phyloP scores from a whole-genome alignment of 345 rosid genomes.

The Noccaea caerulescens region DNA sequence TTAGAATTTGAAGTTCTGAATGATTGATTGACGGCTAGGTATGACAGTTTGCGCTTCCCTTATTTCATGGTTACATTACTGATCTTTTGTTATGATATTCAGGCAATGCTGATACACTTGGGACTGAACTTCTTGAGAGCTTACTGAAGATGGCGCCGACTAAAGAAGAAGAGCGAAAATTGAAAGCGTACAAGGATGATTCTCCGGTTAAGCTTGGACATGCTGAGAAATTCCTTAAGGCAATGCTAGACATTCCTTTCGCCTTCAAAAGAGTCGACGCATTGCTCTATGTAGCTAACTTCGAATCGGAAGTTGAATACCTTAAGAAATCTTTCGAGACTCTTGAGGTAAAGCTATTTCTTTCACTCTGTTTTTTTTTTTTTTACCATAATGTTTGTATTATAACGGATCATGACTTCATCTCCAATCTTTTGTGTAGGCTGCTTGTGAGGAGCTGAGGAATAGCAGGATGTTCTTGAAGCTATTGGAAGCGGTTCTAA shows the following conservation, averaged over 20 bases:
- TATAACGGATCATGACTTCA: neutral
- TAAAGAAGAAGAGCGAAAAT: conserved; percentile 90
- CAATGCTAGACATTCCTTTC: conserved; percentile 89
- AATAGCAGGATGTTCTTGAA: conserved; percentile 90
- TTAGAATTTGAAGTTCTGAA: conserved; percentile 3
- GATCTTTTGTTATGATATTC: conserved; percentile 26
- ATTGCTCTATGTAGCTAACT: conserved; percentile 88
- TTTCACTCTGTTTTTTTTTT: too few species aligned
- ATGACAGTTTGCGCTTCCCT: neutral
- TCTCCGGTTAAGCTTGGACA: conserved; percentile 82
- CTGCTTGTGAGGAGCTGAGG: conserved; percentile 93
- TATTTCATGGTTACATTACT: too few species aligned
- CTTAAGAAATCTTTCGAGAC: conserved; percentile 80
- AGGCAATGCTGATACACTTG: conserved; percentile 92
- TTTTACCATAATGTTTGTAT: neutral
- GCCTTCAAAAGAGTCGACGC: conserved; percentile 87
- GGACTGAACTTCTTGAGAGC: conserved; percentile 95
- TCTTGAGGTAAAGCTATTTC: conserved; percentile 74
- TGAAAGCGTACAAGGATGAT: conserved; percentile 76
- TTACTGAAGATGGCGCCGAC: conserved; percentile 90
- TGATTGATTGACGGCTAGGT: neutral
- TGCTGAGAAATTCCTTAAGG: conserved; percentile 90
- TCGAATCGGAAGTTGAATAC: conserved; percentile 87
- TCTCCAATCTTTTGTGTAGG: conserved; percentile 59
- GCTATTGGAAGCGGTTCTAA: conserved; percentile 93